Percentiles rank a stretch among this genome's conserved stretches.
These are phyloP conservation scores for Globisporangium lucens DNA, from an alignment of 352 stramenopile species.

Conservation along the genomic window DNA sequence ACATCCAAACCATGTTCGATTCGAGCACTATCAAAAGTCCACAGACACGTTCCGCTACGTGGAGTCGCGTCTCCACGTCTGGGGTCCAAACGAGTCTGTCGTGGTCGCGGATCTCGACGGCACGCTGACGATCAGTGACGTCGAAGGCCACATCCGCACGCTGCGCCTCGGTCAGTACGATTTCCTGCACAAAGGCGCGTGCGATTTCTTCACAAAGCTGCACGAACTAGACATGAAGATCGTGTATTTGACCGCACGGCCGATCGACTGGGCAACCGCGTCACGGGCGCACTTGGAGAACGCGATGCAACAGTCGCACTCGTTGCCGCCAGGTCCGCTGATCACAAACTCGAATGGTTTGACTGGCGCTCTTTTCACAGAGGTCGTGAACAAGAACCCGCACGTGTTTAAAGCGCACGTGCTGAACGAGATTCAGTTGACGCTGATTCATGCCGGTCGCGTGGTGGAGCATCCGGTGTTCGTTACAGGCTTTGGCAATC, in stretches of 20 bases:
- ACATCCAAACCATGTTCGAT: slow-evolving; percentile 62
- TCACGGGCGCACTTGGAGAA: slow-evolving; percentile 76
- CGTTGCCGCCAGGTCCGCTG: slow-evolving; percentile 61
- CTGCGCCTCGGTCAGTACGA: slow-evolving; percentile 81
- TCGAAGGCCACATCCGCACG: slow-evolving; percentile 84
- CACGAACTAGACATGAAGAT: slow-evolving; percentile 72
- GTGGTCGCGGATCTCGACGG: slow-evolving; percentile 81
- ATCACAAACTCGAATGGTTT: slow-evolving; percentile 82
- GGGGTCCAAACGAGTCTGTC: slow-evolving; percentile 76
- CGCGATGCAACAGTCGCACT: slow-evolving; percentile 52
- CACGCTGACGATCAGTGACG: slow-evolving; percentile 82
- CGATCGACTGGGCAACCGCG: slow-evolving; percentile 73
- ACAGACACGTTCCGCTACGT: slow-evolving; percentile 72
- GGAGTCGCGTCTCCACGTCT: slow-evolving; percentile 71
- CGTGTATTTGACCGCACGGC: slow-evolving; percentile 77
- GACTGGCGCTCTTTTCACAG: slow-evolving; percentile 71
- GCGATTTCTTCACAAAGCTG: slow-evolving; percentile 81
- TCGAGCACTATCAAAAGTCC: slow-evolving; percentile 72
- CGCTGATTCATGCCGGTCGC: slow-evolving; percentile 73
- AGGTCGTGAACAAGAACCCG: slow-evolving; percentile 86
- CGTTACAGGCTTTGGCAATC: slow-evolving; percentile 84
- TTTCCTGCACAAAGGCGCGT: slow-evolving; percentile 72
- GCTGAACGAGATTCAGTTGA: slow-evolving; percentile 78
- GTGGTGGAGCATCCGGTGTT: slow-evolving; percentile 73
- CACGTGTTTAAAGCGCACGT: slow-evolving; percentile 83